These are phyloP conservation scores for Hypholoma sublateritium DNA, from an alignment of 768 basidiomycete genomes.

Conservation along the genomic window DNA sequence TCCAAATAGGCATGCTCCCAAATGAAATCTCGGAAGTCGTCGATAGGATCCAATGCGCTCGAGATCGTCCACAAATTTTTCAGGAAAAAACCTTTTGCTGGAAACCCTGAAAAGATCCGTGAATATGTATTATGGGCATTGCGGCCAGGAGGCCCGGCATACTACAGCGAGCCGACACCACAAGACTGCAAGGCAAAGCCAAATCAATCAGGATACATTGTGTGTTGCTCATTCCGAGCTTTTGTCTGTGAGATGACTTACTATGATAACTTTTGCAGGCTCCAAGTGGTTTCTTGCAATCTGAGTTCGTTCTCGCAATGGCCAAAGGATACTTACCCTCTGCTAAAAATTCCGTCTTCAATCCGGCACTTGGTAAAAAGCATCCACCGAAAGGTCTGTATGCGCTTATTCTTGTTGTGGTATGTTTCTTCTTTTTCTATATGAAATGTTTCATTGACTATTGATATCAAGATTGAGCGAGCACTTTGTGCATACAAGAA, in stretches of 20 bases:
- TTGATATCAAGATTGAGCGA: slow-evolving; percentile 4
- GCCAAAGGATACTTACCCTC: not conserved
- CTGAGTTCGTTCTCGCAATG: slow-evolving; percentile 2
- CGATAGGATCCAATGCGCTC: slow-evolving; percentile 5
- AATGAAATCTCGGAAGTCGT: slow-evolving; percentile 8
- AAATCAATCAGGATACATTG: not conserved
- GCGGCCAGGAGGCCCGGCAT: slow-evolving; percentile 3
- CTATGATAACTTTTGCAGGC: slow-evolving; percentile 2
- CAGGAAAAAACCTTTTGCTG: not conserved
- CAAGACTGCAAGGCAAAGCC: not conserved
- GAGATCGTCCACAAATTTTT: slow-evolving; percentile 6
- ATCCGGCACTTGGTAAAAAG: slow-evolving; percentile 6
- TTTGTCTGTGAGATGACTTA: not conserved
- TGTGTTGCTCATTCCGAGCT: not conserved
- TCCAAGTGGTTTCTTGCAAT: slow-evolving; percentile 14
- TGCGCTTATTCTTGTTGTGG: slow-evolving; percentile 13
- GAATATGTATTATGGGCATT: slow-evolving; percentile 10
- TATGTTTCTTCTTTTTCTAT: not conserved
- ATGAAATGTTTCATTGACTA: not conserved
- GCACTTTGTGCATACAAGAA: not conserved
- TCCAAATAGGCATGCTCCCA: slow-evolving; percentile 2
- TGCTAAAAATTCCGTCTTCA: slow-evolving; percentile 9
- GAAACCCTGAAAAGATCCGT: not conserved
- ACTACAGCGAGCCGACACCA: slow-evolving; percentile 7
- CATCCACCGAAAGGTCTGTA: slow-evolving; percentile 16